Evolutionary conservation across 805 yeast species (phyloP), one percentile per base, ranked within the genome.

Genomic region (Sugiyamaella smithiae): DNA sequence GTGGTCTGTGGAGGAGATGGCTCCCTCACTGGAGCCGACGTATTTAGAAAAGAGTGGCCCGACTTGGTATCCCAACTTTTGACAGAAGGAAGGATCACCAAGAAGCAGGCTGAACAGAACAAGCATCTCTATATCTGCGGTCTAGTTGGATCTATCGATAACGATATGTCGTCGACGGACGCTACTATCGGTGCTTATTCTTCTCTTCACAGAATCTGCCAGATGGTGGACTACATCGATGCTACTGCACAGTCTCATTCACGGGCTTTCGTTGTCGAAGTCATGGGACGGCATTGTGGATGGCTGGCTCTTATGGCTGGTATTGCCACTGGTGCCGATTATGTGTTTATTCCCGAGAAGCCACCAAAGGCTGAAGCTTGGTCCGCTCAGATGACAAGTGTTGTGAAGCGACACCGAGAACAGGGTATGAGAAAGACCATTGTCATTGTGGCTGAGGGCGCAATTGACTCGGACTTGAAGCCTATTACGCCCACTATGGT

Each of bases 1-100:
- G 82, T 93, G 53, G 97, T 93, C 12, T 88, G 97, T 71, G 99
- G 99, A 62, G 99, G 99, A 72, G 99, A 93, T 68, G 99, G 99
- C 45, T 90, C 98, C 1, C 75, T 93, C 54, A 93, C 99, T 1
- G 99, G 99, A 62, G 99, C 99, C 11, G 98, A 93, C 67, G 70
- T 85, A 56, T 89, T 93, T 75, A 81, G 99, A 66, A 67, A 80
- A 26, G 99, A 93, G 68, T 93, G 99, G 99, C 96, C 97, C 2
- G 76, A 85, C 5, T 76, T 93, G 57, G 76, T 93, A 31, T 71
- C 76, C 47, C 97, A 93, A 63, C 77, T 93, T 50, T 75, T 75
- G 22, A 65, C 68, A 2, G 76, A 69, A 3, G 78, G 79, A 7
- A 73, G 73, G 48, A 73, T 91, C 51, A 74, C 91, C 4, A 58